A percentile compares a stretch with the other conserved stretches of the same genome.
These are phyloP conservation scores for Mikania micrantha DNA, from an alignment of 129 eudicot species.

Conservation along the genomic window DNA sequence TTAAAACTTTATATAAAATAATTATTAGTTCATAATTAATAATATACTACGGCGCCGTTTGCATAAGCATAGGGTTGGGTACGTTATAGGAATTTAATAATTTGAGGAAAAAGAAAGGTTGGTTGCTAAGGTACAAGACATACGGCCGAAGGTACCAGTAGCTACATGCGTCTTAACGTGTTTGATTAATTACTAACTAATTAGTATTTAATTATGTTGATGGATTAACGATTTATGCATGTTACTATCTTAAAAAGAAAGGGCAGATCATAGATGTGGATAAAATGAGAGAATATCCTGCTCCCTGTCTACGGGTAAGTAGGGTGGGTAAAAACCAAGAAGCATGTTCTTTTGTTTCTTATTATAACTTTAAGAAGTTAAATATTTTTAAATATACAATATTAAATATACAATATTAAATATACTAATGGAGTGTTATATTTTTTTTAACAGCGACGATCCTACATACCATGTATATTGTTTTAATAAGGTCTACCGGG, in stretches of 20 bases:
- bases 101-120: conserved; percentile 10
- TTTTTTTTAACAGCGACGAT: too few species aligned
- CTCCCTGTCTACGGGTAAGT: not conserved
- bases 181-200: not conserved
- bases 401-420: too few species aligned
- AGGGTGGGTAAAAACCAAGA: not conserved
- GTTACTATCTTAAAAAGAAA: not conserved
- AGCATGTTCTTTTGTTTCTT: conserved; percentile 2
- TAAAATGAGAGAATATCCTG: not conserved
- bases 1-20: too few species aligned
- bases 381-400: too few species aligned
- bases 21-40: too few species aligned
- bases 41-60: too few species aligned
- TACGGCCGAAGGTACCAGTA: not conserved
- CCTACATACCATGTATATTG: too few species aligned
- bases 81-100: too few species aligned
- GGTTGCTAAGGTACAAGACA: conserved; percentile 12
- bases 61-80: too few species aligned
- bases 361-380: not conserved
- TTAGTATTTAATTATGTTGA: not conserved
- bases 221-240: conserved; percentile 7
- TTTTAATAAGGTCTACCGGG: too few species aligned
- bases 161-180: not conserved
- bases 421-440: too few species aligned
- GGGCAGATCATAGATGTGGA: not conserved